phyloP scores from a whole-genome alignment of 2,329 filamentous ascomycete species.

The Exutisphaerella laricina region DNA sequence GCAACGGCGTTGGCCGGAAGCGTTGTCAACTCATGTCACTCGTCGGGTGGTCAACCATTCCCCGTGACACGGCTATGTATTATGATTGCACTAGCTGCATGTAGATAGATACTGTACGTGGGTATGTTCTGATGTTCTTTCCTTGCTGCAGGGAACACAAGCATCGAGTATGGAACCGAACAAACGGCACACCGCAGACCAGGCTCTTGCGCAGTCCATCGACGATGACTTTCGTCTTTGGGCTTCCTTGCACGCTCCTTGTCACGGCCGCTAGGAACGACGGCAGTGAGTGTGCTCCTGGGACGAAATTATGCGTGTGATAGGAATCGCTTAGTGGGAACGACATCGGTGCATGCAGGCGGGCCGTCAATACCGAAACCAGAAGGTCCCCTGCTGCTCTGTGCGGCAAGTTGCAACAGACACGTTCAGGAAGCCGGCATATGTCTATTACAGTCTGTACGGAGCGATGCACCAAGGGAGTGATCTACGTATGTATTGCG shows the following conservation, averaged over 20 bases:
- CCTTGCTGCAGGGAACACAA: neutral
- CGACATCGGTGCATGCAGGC: neutral
- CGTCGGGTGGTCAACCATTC: neutral
- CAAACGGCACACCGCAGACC: neutral
- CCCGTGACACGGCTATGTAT: neutral
- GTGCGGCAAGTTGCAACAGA: no score
- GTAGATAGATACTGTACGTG: no score
- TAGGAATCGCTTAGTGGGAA: neutral
- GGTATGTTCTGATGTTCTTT: no score
- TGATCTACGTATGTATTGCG: neutral
- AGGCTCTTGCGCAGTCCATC: neutral
- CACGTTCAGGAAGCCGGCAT: no score
- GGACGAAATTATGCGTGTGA: neutral
- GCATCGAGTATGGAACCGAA: neutral
- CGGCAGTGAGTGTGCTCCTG: conserved; percentile 1
- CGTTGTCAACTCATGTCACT: neutral
- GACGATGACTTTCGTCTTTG: neutral
- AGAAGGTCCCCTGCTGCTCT: neutral
- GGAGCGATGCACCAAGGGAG: neutral
- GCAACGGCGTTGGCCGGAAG: neutral
- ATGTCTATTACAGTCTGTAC: neutral
- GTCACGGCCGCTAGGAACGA: neutral
- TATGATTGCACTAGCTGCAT: no score
- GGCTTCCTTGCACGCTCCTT: neutral
- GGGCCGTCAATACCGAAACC: neutral